A percentile compares a stretch with the other conserved stretches of the same genome.
phyloP scores from a whole-genome alignment of 176 grass and related monocot genomes.

The Lolium rigidum region DNA sequence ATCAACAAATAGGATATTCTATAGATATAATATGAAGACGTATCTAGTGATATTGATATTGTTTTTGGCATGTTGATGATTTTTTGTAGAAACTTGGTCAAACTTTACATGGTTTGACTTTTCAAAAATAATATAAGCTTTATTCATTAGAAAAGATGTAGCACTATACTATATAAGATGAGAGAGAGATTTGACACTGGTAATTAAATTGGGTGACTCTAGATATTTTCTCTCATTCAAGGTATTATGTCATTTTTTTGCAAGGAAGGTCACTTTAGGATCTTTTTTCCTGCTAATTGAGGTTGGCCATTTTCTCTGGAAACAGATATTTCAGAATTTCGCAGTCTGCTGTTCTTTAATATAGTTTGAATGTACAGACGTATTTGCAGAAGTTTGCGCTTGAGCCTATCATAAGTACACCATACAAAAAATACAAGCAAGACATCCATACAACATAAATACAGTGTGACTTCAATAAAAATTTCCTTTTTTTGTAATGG shows the following conservation, averaged over 20 bases:
- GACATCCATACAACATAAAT: not conserved
- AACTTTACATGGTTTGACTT: too few relatives aligned
- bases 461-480: not conserved
- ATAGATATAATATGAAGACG: too few relatives aligned
- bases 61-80: too few relatives aligned
- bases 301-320: not conserved
- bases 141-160: too few relatives aligned
- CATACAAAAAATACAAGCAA: constrained; percentile 4
- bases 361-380: not conserved
- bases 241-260: not conserved
- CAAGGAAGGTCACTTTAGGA: not conserved
- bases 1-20: too few relatives aligned
- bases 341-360: not conserved
- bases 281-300: constrained; percentile 10
- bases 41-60: too few relatives aligned
- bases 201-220: constrained; percentile 7
- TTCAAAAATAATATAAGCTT: too few relatives aligned
- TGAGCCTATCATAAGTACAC: not conserved
- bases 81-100: too few relatives aligned
- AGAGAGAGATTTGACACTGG: not conserved
- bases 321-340: not conserved
- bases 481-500: not conserved
- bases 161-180: too few relatives aligned
- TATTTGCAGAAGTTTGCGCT: constrained; percentile 3
- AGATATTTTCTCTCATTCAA: not conserved